These are phyloP conservation scores for Nymphaea thermarum DNA, from an alignment of 164 flowering plant genomes.

Conservation along the genomic window DNA sequence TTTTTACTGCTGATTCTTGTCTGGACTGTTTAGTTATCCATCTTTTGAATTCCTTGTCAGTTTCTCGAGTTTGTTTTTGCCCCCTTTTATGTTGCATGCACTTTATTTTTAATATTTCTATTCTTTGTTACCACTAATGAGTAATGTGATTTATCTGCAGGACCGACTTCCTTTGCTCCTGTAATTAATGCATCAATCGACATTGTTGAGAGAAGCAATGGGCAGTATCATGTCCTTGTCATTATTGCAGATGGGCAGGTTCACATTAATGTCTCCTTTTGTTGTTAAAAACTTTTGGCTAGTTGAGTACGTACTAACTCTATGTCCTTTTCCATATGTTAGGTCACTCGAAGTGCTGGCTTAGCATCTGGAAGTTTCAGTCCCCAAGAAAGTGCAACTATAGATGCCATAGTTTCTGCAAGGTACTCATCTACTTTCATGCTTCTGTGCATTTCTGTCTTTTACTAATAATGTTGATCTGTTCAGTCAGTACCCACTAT, in stretches of 20 bases:
- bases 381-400: slow-evolving; percentile 71
- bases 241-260: slow-evolving; percentile 97
- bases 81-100: too few species aligned
- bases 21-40: too few species aligned
- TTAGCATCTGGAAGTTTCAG: slow-evolving; percentile 46
- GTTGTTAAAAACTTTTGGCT: slow-evolving; percentile 1
- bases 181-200: slow-evolving; percentile 66
- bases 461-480: background rate
- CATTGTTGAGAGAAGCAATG: slow-evolving; percentile 55
- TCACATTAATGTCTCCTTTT: background rate
- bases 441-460: background rate
- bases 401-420: slow-evolving; percentile 63
- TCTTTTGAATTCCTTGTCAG: too few species aligned
- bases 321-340: background rate
- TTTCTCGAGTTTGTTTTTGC: too few species aligned
- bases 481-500: slow-evolving; percentile 65
- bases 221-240: slow-evolving; percentile 87
- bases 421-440: slow-evolving; percentile 26
- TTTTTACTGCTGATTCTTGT: too few species aligned
- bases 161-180: slow-evolving; percentile 92
- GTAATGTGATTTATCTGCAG: slow-evolving; percentile 16
- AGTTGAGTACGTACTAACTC: background rate
- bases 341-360: slow-evolving; percentile 57
- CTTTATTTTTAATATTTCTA: background rate
- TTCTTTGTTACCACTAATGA: background rate